These are phyloP conservation scores for Cladosporium halotolerans DNA, from an alignment of 2,329 filamentous ascomycete genomes.

Conservation along the genomic window DNA sequence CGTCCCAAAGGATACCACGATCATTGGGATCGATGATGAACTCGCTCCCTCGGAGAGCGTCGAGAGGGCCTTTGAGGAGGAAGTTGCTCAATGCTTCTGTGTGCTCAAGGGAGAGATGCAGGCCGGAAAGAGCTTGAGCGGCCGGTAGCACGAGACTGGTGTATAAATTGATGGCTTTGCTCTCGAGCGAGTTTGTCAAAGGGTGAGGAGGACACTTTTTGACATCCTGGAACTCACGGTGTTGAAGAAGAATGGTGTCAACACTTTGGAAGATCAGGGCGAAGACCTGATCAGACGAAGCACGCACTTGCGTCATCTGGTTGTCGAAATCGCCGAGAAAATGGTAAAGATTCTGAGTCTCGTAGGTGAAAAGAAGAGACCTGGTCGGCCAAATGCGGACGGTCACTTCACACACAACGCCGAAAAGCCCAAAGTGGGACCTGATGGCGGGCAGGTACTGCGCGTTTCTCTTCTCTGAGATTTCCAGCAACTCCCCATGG, in stretches of 20 bases:
- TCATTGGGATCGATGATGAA: constrained; percentile 13
- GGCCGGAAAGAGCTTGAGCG: neutral
- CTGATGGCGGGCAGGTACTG: constrained; percentile 9
- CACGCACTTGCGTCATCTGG: constrained; percentile 1
- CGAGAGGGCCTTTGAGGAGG: constrained; percentile 5
- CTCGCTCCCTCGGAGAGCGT: constrained; percentile 4
- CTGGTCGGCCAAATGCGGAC: constrained; percentile 10
- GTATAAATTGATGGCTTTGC: constrained; percentile 8
- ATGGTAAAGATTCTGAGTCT: neutral
- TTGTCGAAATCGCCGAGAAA: constrained; percentile 2
- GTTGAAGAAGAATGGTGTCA: constrained; percentile 11
- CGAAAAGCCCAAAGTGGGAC: constrained; percentile 13
- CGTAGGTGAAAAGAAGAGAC: constrained; percentile 10
- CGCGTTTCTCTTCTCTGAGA: constrained; percentile 9
- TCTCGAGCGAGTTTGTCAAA: constrained; percentile 8
- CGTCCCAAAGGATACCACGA: constrained; percentile 8
- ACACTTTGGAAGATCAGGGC: constrained; percentile 12
- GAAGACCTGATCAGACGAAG: constrained; percentile 10
- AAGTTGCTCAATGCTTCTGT: constrained; percentile 5
- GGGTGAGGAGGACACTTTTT: neutral
- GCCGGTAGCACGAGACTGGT: constrained; percentile 2
- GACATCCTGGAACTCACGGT: constrained; percentile 7
- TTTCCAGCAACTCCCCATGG: constrained; percentile 7
- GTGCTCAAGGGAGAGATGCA: neutral
- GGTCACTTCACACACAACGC: constrained; percentile 11